Conservation (phyloP, 2,329 filamentous ascomycete genomes). For the Colletotrichum siamense region DNA sequence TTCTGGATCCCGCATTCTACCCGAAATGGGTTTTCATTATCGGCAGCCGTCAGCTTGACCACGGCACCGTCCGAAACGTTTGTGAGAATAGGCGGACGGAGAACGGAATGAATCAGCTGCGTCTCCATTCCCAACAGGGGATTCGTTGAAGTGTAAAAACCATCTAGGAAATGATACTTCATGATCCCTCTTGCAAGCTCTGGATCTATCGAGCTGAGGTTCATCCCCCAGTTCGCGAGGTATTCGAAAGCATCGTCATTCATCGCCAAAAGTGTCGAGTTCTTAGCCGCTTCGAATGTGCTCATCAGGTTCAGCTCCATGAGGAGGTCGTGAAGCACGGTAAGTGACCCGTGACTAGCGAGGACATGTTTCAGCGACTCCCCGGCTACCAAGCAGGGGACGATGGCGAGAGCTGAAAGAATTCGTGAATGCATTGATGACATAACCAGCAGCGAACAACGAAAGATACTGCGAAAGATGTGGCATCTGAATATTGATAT, state of each 20-base stretch:
- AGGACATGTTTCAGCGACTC: neutral
- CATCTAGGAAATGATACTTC: neutral
- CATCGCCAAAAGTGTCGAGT: neutral
- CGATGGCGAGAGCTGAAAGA: neutral
- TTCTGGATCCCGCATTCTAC: neutral
- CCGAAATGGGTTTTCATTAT: neutral
- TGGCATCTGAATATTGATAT: neutral
- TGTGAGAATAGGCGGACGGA: neutral
- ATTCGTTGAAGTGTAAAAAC: neutral
- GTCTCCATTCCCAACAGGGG: neutral
- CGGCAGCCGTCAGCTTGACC: neutral
- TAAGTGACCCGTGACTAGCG: neutral
- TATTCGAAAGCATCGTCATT: neutral
- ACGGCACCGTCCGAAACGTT: neutral
- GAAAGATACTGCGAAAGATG: accelerated
- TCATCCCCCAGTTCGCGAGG: neutral
- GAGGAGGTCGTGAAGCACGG: neutral
- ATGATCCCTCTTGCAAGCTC: neutral
- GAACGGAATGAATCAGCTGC: neutral
- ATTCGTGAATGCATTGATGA: neutral
- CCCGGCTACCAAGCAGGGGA: neutral
- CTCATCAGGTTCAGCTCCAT: neutral
- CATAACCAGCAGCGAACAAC: accelerated
- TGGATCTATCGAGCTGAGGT: neutral
- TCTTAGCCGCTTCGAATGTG: neutral